Evolutionary conservation across 345 rosid species (phyloP), one percentile per base, ranked within the genome.

Genomic region (Eucalyptus sideroxylon): DNA sequence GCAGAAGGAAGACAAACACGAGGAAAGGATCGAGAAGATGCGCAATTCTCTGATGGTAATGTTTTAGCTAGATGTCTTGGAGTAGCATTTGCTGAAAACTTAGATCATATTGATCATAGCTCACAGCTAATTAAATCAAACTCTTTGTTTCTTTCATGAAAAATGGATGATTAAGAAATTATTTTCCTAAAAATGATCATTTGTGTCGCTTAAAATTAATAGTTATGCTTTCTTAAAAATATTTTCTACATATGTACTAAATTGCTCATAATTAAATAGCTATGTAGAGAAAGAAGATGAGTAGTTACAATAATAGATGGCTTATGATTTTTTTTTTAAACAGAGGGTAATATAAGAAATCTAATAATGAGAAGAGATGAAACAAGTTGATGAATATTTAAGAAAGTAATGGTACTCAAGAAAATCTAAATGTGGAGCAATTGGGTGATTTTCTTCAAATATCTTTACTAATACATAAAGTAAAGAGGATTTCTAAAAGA

Each of bases 71-170:
- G 65, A 55, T 55, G 59, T 4, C 59, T 55, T 55, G 4, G 26
- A 21, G 59, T 23, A 51, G 56, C 56, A 55, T 55, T 55, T 21
- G 59, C 2, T 21, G 5, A 59, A 1, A 23, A 55, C 12, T 11
- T 59, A 24, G 30, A 55, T 55, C 10, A 55, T 0, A 55, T 55
- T 0, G 0, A 40, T 40, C 9, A 17, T 55, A 23, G 1, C 5
- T 55, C 59, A 55, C 2, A 3, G 10, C 2, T 55, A 23, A 2
- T 55, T 55, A 55, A 21, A 0, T 55, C 0, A 9, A 21, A 50
- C 6, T 50, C 3, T 50, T 0, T 0, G 0, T 50, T 50, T 50
- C 0, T 14, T 50, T 13, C 16, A 14, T 50, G 51, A 50, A 50
- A 19, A 53, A 9, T 19, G 11, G 59, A 50, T 14, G 6, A 14